Evolutionary conservation across 352 stramenopile genomes (phyloP).

Genomic region (Thraustotheca clavata): DNA sequence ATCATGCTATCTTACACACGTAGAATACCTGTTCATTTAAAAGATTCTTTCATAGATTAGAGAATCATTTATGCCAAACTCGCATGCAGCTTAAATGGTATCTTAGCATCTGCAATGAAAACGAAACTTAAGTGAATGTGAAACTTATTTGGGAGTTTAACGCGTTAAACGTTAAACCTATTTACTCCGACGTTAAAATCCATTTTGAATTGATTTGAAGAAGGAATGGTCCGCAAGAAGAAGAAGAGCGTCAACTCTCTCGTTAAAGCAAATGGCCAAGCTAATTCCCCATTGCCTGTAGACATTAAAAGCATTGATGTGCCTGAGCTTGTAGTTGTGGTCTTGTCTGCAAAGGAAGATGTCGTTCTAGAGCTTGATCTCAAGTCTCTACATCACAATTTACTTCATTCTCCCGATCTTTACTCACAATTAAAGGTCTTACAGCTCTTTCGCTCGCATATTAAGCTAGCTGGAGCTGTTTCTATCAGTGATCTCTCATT

Average conservation of each 20-base stretch:
- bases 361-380: conserved; percentile 23
- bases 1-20: too few species aligned
- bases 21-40: too few species aligned
- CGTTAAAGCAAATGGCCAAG: conserved; percentile 21
- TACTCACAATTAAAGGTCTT: conserved; percentile 70
- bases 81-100: too few species aligned
- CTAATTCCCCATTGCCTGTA: conserved; percentile 27
- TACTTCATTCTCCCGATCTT: conserved; percentile 28
- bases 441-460: conserved; percentile 60
- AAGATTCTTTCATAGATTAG: too few species aligned
- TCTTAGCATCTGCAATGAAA: too few species aligned
- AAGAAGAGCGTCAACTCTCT: conserved; percentile 60
- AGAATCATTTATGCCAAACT: too few species aligned
- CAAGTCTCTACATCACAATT: conserved; percentile 28
- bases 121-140: too few species aligned
- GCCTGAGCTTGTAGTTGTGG: conserved; percentile 29
- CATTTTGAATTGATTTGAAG: background rate
- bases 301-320: conserved; percentile 28
- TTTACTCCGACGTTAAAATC: background rate
- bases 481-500: background rate
- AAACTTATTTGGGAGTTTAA: too few species aligned
- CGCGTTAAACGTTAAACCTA: background rate
- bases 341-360: conserved; percentile 28
- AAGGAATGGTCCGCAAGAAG: conserved; percentile 71
- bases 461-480: conserved; percentile 28